These are phyloP conservation scores for Ettlia oleoabundans DNA, from an alignment of 139 green algal genomes.

Conservation along the genomic window DNA sequence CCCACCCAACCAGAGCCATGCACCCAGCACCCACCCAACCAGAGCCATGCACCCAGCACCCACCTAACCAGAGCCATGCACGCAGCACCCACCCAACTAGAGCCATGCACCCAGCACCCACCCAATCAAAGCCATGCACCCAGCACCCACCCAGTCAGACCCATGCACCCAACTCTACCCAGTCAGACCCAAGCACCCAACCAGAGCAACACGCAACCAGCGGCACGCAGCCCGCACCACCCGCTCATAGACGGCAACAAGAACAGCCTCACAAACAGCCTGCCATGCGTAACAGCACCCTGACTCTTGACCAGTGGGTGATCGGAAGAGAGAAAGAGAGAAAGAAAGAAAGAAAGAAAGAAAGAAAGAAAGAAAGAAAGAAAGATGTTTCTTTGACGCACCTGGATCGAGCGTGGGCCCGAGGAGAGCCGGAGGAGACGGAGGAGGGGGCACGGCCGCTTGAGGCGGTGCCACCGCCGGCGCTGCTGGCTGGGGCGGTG, in stretches of 20 bases:
- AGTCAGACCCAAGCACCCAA: not conserved
- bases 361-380: not conserved
- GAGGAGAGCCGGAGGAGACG: conserved; percentile 6
- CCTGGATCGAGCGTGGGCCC: not conserved
- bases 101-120: too few species aligned
- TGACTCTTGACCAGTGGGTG: too few species aligned
- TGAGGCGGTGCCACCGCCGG: not conserved
- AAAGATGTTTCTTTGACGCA: not conserved
- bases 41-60: too few species aligned
- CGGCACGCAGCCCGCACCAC: not conserved
- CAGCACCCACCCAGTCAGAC: too few species aligned
- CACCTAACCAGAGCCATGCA: too few species aligned
- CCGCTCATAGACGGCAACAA: not conserved
- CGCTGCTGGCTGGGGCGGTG: not conserved
- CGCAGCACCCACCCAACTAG: too few species aligned
- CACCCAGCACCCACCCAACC: too few species aligned
- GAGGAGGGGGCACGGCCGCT: not conserved
- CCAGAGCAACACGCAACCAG: not conserved
- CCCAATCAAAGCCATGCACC: too few species aligned
- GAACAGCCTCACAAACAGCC: not conserved
- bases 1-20: too few species aligned
- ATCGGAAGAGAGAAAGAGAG: not conserved
- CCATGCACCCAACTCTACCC: too few species aligned
- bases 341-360: not conserved
- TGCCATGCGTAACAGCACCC: not conserved